Evolutionary conservation across 306 rosid species (phyloP), one percentile per base, ranked within the genome.

Genomic region (Parietaria judaica): DNA sequence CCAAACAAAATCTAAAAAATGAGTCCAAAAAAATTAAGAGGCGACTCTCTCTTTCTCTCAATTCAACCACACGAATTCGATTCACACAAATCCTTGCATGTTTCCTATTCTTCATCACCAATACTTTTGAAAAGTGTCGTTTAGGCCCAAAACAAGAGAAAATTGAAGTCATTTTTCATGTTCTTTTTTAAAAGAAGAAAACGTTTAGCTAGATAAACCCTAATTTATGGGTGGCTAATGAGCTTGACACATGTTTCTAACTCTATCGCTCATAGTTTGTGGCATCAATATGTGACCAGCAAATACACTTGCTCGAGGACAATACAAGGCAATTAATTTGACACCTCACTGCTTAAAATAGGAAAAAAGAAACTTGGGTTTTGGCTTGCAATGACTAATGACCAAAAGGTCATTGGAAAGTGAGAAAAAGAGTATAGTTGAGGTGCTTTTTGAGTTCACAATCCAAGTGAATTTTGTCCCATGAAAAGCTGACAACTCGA

Each of bases 161-260:
- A 36, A 5, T 57, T 13, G 8, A 57, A 36, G 61, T 60, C 51
- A 15, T n/a, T 60, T 60, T n/a, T 41, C 51, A 41, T 41, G 6
- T 41, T 41, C 7, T 1, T 38, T 14, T 5, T 61, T 6, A 23
- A 14, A 61, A 12, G 14, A 35, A 6, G 12, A 48, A 61, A 6
- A 7, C n/a, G 5, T 3, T 4, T 36, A 9, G 31, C 1, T 13
- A 9, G 31, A 2, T 13, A 7, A 17, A 1, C 34, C 12, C 14
- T 50, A 11, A 48, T 14, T 43, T 64, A 14, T 16, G 55, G 41
- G 66, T 64, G 60, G 68, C 51, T 52, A 39, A 41, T 64, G 9
- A 16, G 2, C 36, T 11, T 64, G 60, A 64, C 51, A 64, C 60
- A 51, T 53, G 68, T 59, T 64, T 41, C 51, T 4, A 51, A 11